Percentiles rank a stretch among this genome's conserved stretches.
phyloP scores from a whole-genome alignment of 2,329 filamentous ascomycete species.

The Diaporthe sp. region DNA sequence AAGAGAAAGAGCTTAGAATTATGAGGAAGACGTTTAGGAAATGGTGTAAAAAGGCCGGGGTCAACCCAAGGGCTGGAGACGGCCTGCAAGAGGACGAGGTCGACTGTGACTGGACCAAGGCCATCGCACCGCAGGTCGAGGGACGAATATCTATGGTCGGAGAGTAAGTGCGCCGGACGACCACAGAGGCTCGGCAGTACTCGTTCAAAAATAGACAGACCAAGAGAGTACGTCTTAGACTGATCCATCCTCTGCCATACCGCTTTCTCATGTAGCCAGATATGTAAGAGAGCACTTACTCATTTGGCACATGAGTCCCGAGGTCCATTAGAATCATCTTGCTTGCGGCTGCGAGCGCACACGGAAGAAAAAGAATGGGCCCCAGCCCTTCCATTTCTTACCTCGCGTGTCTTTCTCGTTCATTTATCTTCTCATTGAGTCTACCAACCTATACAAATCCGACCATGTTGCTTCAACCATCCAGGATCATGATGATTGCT shows the following conservation, averaged over 20 bases:
- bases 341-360: neutral
- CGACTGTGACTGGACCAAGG: constrained; percentile 82
- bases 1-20: constrained; percentile 70
- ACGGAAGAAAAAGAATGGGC: too few species aligned
- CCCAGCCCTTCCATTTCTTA: neutral
- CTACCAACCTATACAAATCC: neutral
- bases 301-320: neutral
- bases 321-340: neutral
- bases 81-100: constrained; percentile 71
- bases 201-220: neutral
- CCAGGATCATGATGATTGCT: neutral
- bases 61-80: constrained; percentile 68
- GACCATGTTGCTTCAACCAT: neutral
- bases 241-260: neutral
- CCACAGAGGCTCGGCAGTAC: neutral
- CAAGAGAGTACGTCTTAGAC: neutral
- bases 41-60: constrained; percentile 79
- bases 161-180: neutral
- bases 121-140: constrained; percentile 83
- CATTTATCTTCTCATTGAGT: neutral
- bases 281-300: neutral
- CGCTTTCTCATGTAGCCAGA: neutral
- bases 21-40: constrained; percentile 79
- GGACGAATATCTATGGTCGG: constrained; percentile 75
- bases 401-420: neutral